phyloP scores from a whole-genome alignment of 2,329 filamentous ascomycete species.

The Madurella fahalii region DNA sequence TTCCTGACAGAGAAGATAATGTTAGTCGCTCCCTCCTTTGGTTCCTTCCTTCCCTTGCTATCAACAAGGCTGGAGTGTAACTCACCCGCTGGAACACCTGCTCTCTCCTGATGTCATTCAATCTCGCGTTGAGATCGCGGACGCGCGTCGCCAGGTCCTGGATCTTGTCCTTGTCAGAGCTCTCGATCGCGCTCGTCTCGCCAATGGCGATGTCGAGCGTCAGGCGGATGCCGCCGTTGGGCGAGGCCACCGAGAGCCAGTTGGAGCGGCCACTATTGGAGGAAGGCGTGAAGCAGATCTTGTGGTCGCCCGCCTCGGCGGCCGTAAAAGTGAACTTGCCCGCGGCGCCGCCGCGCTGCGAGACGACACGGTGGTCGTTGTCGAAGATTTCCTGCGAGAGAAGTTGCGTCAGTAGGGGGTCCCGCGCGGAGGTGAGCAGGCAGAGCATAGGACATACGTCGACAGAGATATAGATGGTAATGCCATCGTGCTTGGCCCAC shows the following conservation, averaged over 20 bases:
- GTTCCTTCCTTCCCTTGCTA: background rate
- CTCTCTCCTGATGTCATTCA: slow-evolving; percentile 87
- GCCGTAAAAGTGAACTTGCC: slow-evolving; percentile 96
- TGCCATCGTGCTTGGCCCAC: slow-evolving; percentile 69
- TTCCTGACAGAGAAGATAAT: slow-evolving; percentile 55
- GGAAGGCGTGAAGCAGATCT: slow-evolving; percentile 86
- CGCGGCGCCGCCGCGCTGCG: slow-evolving; percentile 68
- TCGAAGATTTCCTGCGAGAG: slow-evolving; percentile 78
- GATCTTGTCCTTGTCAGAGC: slow-evolving; percentile 88
- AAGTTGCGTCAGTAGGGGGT: slow-evolving; percentile 4
- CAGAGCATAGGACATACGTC: slow-evolving; percentile 52
- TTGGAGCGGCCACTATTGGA: slow-evolving; percentile 64
- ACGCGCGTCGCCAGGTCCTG: slow-evolving; percentile 84
- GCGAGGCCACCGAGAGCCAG: slow-evolving; percentile 64
- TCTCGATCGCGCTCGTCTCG: slow-evolving; percentile 90
- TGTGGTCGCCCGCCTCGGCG: slow-evolving; percentile 91
- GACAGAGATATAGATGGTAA: slow-evolving; percentile 86
- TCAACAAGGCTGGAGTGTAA: slow-evolving; percentile 16
- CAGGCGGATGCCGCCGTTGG: slow-evolving; percentile 76
- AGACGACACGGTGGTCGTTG: slow-evolving; percentile 94
- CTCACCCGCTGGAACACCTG: slow-evolving; percentile 91
- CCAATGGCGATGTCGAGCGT: slow-evolving; percentile 89
- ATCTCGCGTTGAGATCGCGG: slow-evolving; percentile 78
- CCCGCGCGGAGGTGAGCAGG: background rate
- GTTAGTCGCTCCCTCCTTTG: background rate